phyloP scores from a whole-genome alignment of 2,329 filamentous ascomycete genomes.

The Aspergillus ochraceoroseus region DNA sequence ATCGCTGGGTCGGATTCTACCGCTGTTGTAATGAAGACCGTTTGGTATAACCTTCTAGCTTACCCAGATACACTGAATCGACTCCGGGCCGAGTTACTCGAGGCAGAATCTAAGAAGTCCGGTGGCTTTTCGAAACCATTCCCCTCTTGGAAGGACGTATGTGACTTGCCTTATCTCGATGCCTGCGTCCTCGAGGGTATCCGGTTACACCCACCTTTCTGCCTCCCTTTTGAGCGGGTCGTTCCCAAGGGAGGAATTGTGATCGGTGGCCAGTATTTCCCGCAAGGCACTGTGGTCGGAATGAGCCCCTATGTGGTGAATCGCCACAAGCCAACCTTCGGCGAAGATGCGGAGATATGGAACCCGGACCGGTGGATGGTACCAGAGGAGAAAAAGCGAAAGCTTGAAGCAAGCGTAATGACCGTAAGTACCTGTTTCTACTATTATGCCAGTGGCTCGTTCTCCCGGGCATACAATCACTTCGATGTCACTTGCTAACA shows the following conservation, averaged over 20 bases:
- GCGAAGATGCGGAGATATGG: conserved; percentile 20
- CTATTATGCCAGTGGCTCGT: too few relatives aligned
- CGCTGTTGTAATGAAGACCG: conserved; percentile 28
- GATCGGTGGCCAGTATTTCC: conserved; percentile 8
- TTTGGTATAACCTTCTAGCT: conserved; percentile 27
- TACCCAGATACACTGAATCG: conserved; percentile 20
- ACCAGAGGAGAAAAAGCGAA: conserved; percentile 1
- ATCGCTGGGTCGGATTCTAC: conserved; percentile 31
- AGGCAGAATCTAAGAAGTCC: background rate
- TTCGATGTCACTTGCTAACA: too few relatives aligned
- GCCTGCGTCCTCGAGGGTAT: conserved; percentile 49
- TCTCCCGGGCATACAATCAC: too few relatives aligned
- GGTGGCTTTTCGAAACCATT: background rate
- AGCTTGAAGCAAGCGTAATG: conserved; percentile 18
- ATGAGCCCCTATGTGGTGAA: conserved; percentile 20
- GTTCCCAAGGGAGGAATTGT: conserved; percentile 7
- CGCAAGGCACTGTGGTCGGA: conserved; percentile 14
- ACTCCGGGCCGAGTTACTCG: conserved; percentile 18
- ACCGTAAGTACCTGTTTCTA: conserved; percentile 16
- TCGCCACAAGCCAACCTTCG: conserved; percentile 20
- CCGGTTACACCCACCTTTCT: conserved; percentile 38
- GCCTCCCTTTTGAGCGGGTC: conserved; percentile 21
- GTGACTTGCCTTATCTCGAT: conserved; percentile 45
- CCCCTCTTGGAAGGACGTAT: conserved; percentile 17
- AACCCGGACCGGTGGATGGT: conserved; percentile 34